phyloP scores from a whole-genome alignment of 495 filamentous ascomycete genomes.

The Penicillium pancosmium region DNA sequence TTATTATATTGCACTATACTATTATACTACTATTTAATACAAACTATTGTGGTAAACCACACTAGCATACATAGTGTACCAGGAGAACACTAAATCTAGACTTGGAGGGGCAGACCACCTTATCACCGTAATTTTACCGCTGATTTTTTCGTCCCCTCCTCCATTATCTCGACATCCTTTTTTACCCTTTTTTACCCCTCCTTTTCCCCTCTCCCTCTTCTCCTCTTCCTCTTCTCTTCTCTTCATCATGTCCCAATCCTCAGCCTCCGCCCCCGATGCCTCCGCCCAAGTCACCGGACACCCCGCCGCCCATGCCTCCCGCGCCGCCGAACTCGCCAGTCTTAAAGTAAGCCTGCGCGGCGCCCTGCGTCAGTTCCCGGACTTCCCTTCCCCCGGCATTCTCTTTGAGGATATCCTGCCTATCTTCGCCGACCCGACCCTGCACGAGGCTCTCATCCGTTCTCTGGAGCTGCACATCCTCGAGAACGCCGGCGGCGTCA shows the following conservation, averaged over 20 bases:
- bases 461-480: slow-evolving; percentile 85
- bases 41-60: too few relatives aligned
- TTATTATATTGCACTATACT: too few relatives aligned
- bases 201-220: slow-evolving; percentile 25
- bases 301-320: slow-evolving; percentile 60
- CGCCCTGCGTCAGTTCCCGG: slow-evolving; percentile 75
- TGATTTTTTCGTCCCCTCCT: slow-evolving; percentile 7
- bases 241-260: slow-evolving; percentile 62
- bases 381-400: slow-evolving; percentile 94
- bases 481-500: slow-evolving; percentile 51
- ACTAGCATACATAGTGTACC: too few relatives aligned
- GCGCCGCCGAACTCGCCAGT: slow-evolving; percentile 88
- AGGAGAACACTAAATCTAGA: too few relatives aligned
- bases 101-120: slow-evolving; percentile 4
- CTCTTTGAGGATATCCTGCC: slow-evolving; percentile 99
- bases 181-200: slow-evolving; percentile 31
- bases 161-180: slow-evolving; percentile 34
- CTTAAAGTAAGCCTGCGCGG: slow-evolving; percentile 76
- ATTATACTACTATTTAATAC: neutral
- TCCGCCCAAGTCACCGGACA: slow-evolving; percentile 52
- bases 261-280: slow-evolving; percentile 47
- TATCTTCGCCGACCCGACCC: slow-evolving; percentile 78
- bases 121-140: slow-evolving; percentile 34
- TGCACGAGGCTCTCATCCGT: slow-evolving; percentile 77
- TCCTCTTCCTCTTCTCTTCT: slow-evolving; percentile 37